Base-by-base conservation (phyloP, 805 yeast genomes). In the Schizosaccharomyces cryophilus region DNA sequence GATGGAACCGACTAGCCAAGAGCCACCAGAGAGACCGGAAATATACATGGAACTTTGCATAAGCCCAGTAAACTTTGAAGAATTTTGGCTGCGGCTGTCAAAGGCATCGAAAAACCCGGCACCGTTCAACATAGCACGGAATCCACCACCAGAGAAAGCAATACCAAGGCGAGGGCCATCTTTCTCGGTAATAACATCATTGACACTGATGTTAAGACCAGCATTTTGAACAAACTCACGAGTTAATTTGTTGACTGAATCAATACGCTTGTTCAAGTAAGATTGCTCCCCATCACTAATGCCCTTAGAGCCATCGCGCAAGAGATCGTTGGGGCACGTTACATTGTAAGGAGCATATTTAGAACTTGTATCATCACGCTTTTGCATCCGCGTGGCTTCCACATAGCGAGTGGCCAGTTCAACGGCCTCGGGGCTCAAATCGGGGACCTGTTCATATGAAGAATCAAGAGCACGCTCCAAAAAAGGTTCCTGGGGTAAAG, bases 91-190 rank as follows among this genome's bases (percentile, higher is more conserved):
- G 5, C 60, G 60, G 26, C 17, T 21, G 65, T 81, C 85, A 59
- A 75, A 70, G 0, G 83, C 83, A 4, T 75, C 69, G 4, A 81
- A 62, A 1, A 74, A 73, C 0, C 86, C 86, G 0, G 80, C 83
- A 0, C 80, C 81, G 19, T 74, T 72, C 21, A 81, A 66, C 82
- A 81, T 79, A 6, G 85, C 77, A 61, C 85, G 70, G 67, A 79
- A 88, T 2, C 96, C 96, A 67, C 96, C 96, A 56, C 96, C 96
- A 21, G 87, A 80, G 66, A 82, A 81, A 3, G 87, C 82, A 15
- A 72, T 63, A 11, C 74, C 77, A 38, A 71, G 29, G n/a, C 60
- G 60, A 19, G 60, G 60, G 21, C 47, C 60, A 35, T 35, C 47
- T 24, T 30, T 15, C 4, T 56, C 47, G n/a, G 42, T 35, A 19